Conservation (phyloP, 345 rosid species). For the Barbarea vulgaris region DNA sequence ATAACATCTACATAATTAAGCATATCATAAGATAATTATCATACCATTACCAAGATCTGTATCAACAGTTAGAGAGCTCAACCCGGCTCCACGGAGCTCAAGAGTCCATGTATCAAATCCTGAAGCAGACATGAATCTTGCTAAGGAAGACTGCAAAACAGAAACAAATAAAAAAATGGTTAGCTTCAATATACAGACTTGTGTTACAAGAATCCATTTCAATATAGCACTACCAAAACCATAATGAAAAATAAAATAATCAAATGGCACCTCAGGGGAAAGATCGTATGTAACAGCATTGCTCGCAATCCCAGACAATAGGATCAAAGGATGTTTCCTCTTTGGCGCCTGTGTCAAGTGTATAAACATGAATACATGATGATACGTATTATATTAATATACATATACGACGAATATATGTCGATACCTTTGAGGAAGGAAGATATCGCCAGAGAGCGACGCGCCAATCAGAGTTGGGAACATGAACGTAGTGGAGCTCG, state of each 20-base stretch:
- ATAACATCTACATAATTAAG: constrained; percentile 30
- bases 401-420: background rate
- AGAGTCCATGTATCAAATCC: constrained; percentile 93
- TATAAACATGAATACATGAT: too few species aligned
- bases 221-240: background rate
- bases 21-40: constrained; percentile 7
- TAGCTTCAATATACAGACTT: background rate
- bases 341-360: constrained; percentile 43
- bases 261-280: constrained; percentile 61
- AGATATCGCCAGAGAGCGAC: constrained; percentile 91
- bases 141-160: constrained; percentile 66
- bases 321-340: constrained; percentile 78
- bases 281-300: constrained; percentile 84
- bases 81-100: constrained; percentile 85
- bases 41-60: constrained; percentile 27
- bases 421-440: constrained; percentile 54
- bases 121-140: constrained; percentile 74
- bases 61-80: constrained; percentile 52
- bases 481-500: constrained; percentile 82
- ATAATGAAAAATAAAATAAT: background rate
- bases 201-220: constrained; percentile 18
- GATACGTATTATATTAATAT: background rate
- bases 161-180: background rate
- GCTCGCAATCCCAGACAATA: constrained; percentile 73
- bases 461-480: constrained; percentile 75